A percentile compares a stretch with the other conserved stretches of the same genome.
These are phyloP conservation scores for Schizothecium vesticola DNA, from an alignment of 495 filamentous ascomycete species.

Conservation along the genomic window DNA sequence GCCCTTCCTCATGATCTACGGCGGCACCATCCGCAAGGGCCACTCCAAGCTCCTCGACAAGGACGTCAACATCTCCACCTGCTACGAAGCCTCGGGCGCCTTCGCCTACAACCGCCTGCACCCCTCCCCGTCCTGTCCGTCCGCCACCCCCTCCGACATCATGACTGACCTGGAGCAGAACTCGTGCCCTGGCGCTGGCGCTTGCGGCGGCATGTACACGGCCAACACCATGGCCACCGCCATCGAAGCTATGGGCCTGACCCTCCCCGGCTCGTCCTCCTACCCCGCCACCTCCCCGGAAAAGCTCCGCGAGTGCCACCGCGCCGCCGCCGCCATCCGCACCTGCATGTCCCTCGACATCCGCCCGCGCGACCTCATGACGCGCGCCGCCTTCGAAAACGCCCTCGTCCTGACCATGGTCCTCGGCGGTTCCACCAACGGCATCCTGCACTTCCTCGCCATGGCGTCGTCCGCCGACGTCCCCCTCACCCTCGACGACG, in stretches of 20 bases:
- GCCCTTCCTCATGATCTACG: conserved; percentile 72
- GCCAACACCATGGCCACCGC: conserved; percentile 98
- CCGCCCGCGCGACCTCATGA: conserved; percentile 76
- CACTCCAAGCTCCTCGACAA: conserved; percentile 72
- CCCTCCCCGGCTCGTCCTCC: conserved; percentile 82
- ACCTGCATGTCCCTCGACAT: conserved; percentile 85
- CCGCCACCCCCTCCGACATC: conserved; percentile 63
- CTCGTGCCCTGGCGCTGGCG: conserved; percentile 84
- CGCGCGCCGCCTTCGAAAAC: conserved; percentile 84
- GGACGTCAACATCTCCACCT: conserved; percentile 82
- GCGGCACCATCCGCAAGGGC: conserved; percentile 83
- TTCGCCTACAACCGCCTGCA: conserved; percentile 65
- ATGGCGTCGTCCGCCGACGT: conserved; percentile 90
- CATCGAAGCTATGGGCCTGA: conserved; percentile 92
- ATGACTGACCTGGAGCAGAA: conserved; percentile 82
- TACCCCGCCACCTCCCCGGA: conserved; percentile 82
- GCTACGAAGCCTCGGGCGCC: conserved; percentile 89
- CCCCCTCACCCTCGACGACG: conserved; percentile 75
- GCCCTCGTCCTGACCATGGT: conserved; percentile 91
- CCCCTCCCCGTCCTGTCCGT: conserved; percentile 37
- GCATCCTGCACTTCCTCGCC: conserved; percentile 88
- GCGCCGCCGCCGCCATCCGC: conserved; percentile 79
- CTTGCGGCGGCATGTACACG: conserved; percentile 97
- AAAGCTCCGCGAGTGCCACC: conserved; percentile 87
- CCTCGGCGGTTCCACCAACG: conserved; percentile 85